Base-by-base conservation (phyloP, 2,329 filamentous ascomycete species). In the Ophiostoma pallidulum region DNA sequence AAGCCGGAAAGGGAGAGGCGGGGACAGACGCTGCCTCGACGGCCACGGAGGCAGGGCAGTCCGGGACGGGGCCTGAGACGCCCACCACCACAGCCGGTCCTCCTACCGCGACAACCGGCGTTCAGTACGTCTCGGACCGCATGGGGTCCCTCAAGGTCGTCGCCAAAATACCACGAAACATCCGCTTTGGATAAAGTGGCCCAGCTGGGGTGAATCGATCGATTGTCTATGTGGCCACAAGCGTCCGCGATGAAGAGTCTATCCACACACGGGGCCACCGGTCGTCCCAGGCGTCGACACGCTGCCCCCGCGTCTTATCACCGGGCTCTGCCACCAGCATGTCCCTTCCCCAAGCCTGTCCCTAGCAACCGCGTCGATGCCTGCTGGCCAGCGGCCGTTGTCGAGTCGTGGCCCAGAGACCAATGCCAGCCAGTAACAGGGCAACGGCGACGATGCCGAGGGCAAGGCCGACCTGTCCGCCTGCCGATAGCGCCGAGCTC, bases 321-420 rank as follows among this genome's bases (percentile, higher is more conserved):
- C 24, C n/a, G n/a, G n/a, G n/a, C 24, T 28, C 24, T 28, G 24
- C 26, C 19, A 24, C 20, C 24, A 10, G 32, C 42, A 24, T 31
- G 8, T 19, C 6, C 7, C 24, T 31, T 26, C 32, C 37, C n/a
- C 12, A n/a, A 20, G 14, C 13, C 7, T 8, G 18, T 16, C 4
- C 3, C 35, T 10, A 8, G 1, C n/a, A 20, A 16, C 29, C 24
- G 13, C 45, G 9, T 28, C 32, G 22, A 18, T n/a, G 29, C 16
- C 31, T 18, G 19, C 7, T 8, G 24, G 10, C 33, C 33, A 2
- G 19, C 18, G 6, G 18, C 7, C 7, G 36, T 16, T 6, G 13
- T 22, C 40, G 43, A 3, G 48, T 51, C 12, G 53, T 54, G 3
- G 51, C 43, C 47, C 49, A 52, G 22, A 56, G 51, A 4, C 54